Base-by-base conservation (phyloP, 2,329 filamentous ascomycete genomes). In the Pyricularia pennisetigena region DNA sequence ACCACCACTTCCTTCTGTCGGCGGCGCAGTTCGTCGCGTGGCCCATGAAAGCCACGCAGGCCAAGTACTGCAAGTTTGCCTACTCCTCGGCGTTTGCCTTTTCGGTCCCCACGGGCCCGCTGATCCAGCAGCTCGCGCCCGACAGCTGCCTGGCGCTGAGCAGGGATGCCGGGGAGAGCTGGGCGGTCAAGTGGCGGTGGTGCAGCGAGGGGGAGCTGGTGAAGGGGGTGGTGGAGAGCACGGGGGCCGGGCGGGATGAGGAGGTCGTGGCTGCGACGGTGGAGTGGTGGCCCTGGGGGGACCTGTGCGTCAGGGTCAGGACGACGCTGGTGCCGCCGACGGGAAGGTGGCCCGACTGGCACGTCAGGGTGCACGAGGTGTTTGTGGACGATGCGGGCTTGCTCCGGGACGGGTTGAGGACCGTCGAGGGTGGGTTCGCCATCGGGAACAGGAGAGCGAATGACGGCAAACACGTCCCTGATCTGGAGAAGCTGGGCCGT, bases 81-180 rank as follows among this genome's bases (percentile, higher is more conserved):
- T 80, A 81, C 71, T 81, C 79, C 0, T 81, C 79, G 6, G 70
- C 78, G 1, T 80, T 81, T 68, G 75, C 73, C 1, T 81, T 81
- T 68, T 74, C 72, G 35, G 77, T 79, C 5, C 76, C 77, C 0
- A 74, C 72, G 0, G 76, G 77, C 1, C 41, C 72, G 1, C 70
- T 75, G 14, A 69, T 79, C 6, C 71, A 75, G 30, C 76, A 74
- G 64, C 23, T 72, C n/a, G 72, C 70, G 3, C 71, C 72, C 4
- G 73, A 74, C 67, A 74, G 69, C 63, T 71, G 68, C 20, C 69
- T 74, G 26, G 68, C 67, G 12, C 28, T 72, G 14, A 74, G 72
- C 68, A 65, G 66, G 2, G 73, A 73, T 41, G 70, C 68, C 4
- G 71, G 70, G 4, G 71, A 72, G 65, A 70, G 69, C 1, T 74